Evolutionary conservation across 371 early-diverging fungal genomes (phyloP).

Genomic region (Rhizopus sp.): DNA sequence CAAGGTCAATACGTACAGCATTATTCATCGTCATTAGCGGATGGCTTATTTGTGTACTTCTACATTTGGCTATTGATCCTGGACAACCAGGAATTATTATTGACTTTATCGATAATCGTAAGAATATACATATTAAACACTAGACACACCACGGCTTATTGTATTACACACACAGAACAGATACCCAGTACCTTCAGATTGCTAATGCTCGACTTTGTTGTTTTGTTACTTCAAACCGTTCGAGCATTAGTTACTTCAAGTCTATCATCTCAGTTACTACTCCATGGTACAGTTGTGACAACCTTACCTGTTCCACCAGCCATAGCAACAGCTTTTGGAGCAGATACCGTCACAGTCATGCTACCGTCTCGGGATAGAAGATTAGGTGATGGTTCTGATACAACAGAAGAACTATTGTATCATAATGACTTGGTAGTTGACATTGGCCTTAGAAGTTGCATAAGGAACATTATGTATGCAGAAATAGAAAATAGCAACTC

Average conservation of each 20-base stretch:
- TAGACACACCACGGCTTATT: not conserved
- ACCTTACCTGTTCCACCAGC: slow-evolving; percentile 29
- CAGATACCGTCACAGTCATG: slow-evolving; percentile 38
- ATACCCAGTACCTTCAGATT: slow-evolving; percentile 31
- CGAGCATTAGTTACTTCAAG: slow-evolving; percentile 44
- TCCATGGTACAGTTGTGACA: slow-evolving; percentile 28
- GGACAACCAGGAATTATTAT: slow-evolving; percentile 48
- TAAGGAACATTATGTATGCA: slow-evolving; percentile 34
- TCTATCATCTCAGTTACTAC: slow-evolving; percentile 35
- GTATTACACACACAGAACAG: slow-evolving; percentile 21
- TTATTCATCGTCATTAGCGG: slow-evolving; percentile 32
- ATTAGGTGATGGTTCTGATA: slow-evolving; percentile 11
- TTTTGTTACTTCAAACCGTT: slow-evolving; percentile 37
- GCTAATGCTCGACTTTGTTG: slow-evolving; percentile 31
- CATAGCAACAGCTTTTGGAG: slow-evolving; percentile 30
- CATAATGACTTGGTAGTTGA: slow-evolving; percentile 42
- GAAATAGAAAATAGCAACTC: slow-evolving; percentile 28
- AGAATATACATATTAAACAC: not conserved
- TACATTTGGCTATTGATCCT: slow-evolving; percentile 39
- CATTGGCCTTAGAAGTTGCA: slow-evolving; percentile 32
- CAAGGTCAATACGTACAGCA: slow-evolving; percentile 38
- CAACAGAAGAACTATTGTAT: slow-evolving; percentile 33
- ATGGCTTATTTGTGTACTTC: slow-evolving; percentile 31
- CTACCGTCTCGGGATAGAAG: slow-evolving; percentile 25
- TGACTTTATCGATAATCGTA: slow-evolving; percentile 51